Evolutionary conservation across 768 basidiomycete species (phyloP), one percentile per base, ranked within the genome.

Genomic region (Nidularia sp.): DNA sequence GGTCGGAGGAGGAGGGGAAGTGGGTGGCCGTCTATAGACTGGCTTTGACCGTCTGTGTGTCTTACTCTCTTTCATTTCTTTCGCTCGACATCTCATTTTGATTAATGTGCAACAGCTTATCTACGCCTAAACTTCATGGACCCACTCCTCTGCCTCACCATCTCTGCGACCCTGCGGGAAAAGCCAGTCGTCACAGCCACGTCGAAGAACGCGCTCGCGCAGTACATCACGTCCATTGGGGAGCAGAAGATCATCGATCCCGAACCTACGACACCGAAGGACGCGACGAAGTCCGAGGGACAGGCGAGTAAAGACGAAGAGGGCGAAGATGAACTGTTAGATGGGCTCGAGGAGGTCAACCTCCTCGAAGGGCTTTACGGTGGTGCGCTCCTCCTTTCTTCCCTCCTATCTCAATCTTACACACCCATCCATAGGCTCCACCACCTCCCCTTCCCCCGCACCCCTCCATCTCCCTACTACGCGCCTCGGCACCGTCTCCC

Each of bases 1-100:
- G 86, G 81, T 84, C 82, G 4, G 74, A 81, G 50, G 60, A 67
- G 5, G 77, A 84, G 50, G 64, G 76, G 43, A 64, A 71, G 12
- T 97, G 92, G 93, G 69, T 88, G n/a, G 90, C 87, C 2, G 71
- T 94, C 4, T 96, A 92, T 69, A 77, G 77, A 52, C 76, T 94
- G 52, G 77, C 81, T 18, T 70, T 94, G n/a, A 83, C 85, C 39
- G 83, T 96, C 47, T 83, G 93, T 93, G 62, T 72, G 90, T 74
- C 49, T 10, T 41, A 48, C 51, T 42, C 42, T 33, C 42, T 48
- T 22, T 22, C 42, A 9, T 49, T 4, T 44, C 7, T 36, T 31
- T 22, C 4, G 9, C 39, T 32, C 50, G 32, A 9, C 47, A 29
- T 15, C 35, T 49, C 32, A 49, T 51, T 53, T 51, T 47, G 57